phyloP scores from a whole-genome alignment of 179 eudicot species.

The Silene vulgaris region DNA sequence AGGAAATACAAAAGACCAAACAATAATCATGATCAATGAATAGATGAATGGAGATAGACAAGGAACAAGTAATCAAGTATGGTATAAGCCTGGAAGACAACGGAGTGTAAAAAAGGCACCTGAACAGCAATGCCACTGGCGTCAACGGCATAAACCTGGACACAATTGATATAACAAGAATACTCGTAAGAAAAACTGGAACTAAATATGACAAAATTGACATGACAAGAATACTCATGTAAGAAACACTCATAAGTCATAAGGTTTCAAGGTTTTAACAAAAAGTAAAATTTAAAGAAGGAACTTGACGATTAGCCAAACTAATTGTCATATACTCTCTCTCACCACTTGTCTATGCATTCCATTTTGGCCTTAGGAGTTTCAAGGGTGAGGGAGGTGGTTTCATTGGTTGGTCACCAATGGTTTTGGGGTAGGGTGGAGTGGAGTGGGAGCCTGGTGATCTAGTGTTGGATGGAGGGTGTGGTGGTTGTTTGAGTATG shows the following conservation, averaged over 20 bases:
- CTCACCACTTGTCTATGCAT: not conserved
- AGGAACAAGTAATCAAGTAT: not conserved
- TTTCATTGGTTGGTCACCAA: no score
- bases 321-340: not conserved
- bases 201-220: slow-evolving; percentile 18
- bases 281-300: slow-evolving; percentile 3
- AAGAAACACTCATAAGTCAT: slow-evolving; percentile 8
- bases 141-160: slow-evolving; percentile 95
- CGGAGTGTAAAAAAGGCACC: slow-evolving; percentile 37
- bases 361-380: not conserved
- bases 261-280: not conserved
- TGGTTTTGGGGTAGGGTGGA: no score
- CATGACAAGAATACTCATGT: slow-evolving; percentile 8
- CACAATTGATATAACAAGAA: slow-evolving; percentile 15
- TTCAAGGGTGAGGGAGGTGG: no score
- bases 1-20: not conserved
- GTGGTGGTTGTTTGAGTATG: no score
- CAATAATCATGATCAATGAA: not conserved
- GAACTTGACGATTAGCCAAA: not conserved
- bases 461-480: no score
- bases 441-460: no score
- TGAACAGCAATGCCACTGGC: slow-evolving; percentile 96
- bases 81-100: not conserved
- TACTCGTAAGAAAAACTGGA: slow-evolving; percentile 13
- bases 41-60: slow-evolving; percentile 4